Percentiles rank a stretch among this genome's conserved stretches.
Conservation (phyloP, 2,329 filamentous ascomycete species). For the Blumeria hordei region DNA sequence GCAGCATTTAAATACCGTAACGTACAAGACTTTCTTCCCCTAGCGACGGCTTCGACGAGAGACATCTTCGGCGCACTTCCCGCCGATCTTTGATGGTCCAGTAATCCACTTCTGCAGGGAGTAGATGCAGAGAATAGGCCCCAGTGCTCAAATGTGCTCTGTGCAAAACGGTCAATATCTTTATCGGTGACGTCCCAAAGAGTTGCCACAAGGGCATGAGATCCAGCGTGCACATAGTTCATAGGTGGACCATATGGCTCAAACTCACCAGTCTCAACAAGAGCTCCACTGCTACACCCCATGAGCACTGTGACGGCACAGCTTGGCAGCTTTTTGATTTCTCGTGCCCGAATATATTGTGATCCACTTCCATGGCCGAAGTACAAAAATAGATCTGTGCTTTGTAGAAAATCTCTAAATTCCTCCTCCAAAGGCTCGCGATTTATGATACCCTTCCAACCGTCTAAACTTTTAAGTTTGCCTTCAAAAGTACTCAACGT, state of each 20-base stretch:
- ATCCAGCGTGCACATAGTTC: conserved; percentile 76
- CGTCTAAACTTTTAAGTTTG: conserved; percentile 35
- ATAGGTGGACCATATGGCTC: conserved; percentile 78
- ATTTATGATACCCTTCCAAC: conserved; percentile 47
- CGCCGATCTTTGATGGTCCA: conserved; percentile 10
- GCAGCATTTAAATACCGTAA: conserved; percentile 84
- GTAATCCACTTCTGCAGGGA: conserved; percentile 11
- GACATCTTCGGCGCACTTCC: conserved; percentile 19
- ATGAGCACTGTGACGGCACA: conserved; percentile 75
- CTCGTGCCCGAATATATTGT: conserved; percentile 74
- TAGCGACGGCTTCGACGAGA: conserved; percentile 60
- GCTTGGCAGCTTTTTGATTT: conserved; percentile 51
- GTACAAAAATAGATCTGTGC: conserved; percentile 58
- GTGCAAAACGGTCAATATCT: conserved; percentile 85
- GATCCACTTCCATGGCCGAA: conserved; percentile 90
- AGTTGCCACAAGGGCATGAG: conserved; percentile 70
- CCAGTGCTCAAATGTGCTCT: conserved; percentile 62
- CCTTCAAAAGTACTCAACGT: conserved; percentile 56
- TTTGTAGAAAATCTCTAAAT: conserved; percentile 42
- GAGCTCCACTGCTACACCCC: conserved; percentile 71
- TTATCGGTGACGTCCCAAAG: conserved; percentile 96
- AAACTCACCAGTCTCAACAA: conserved; percentile 64
- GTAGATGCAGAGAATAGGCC: conserved; percentile 27
- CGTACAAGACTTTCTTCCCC: conserved; percentile 54
- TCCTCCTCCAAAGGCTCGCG: conserved; percentile 52